These are phyloP conservation scores for Verticillium isaacii DNA, from an alignment of 2,329 filamentous ascomycete genomes.

Conservation along the genomic window DNA sequence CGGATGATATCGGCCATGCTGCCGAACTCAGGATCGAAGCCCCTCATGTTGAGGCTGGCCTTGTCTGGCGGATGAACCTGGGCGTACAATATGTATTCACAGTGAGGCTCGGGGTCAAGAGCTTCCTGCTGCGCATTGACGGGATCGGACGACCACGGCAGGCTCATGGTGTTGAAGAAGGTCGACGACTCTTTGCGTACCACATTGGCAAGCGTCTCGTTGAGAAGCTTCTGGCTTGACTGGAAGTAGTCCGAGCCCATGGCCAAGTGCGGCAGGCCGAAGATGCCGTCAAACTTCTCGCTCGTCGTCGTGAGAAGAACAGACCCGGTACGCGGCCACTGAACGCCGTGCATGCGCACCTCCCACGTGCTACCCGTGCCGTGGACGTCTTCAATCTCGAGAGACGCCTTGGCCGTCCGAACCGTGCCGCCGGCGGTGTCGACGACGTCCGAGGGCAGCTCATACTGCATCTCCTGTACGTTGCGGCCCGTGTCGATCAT, in stretches of 20 bases:
- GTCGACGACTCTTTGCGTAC: slow-evolving; percentile 60
- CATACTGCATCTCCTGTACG: slow-evolving; percentile 38
- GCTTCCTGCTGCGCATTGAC: slow-evolving; percentile 55
- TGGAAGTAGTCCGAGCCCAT: slow-evolving; percentile 52
- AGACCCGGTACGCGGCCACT: slow-evolving; percentile 76
- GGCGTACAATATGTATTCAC: slow-evolving; percentile 83
- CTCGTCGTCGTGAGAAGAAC: slow-evolving; percentile 84
- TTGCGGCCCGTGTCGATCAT: slow-evolving; percentile 45
- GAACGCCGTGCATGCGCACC: slow-evolving; percentile 75
- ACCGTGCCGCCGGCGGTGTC: slow-evolving; percentile 47
- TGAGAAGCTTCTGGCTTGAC: slow-evolving; percentile 61
- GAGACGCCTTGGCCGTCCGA: slow-evolving; percentile 63
- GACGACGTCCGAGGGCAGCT: slow-evolving; percentile 27
- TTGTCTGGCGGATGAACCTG: slow-evolving; percentile 62
- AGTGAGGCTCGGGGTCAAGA: slow-evolving; percentile 63
- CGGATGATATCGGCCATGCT: slow-evolving; percentile 35
- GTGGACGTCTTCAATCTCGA: slow-evolving; percentile 68
- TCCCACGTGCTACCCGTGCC: slow-evolving; percentile 72
- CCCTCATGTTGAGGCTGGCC: slow-evolving; percentile 25
- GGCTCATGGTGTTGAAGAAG: slow-evolving; percentile 50
- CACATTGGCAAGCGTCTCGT: slow-evolving; percentile 63
- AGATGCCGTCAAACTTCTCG: slow-evolving; percentile 90
- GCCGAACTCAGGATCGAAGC: slow-evolving; percentile 25
- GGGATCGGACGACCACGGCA: slow-evolving; percentile 73
- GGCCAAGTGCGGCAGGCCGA: slow-evolving; percentile 79